Conservation (phyloP, 805 yeast species). For the Candida krabiensis region DNA sequence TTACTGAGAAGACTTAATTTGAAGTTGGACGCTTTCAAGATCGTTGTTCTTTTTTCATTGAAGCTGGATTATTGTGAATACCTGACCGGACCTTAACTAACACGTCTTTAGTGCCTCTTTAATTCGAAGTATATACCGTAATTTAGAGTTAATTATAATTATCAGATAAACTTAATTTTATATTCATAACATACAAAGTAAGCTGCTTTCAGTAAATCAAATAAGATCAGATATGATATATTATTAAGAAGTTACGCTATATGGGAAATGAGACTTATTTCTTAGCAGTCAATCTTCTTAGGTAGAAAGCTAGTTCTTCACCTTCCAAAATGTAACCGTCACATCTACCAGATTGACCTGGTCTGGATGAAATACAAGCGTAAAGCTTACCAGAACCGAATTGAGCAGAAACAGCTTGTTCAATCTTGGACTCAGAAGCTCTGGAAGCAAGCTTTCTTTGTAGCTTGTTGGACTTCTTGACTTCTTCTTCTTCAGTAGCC, state of each 20-base stretch:
- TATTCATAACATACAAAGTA: no score
- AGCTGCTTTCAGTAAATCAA: slow-evolving; percentile 4
- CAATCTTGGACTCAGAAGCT: slow-evolving; percentile 81
- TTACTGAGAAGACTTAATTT: slow-evolving; percentile 14
- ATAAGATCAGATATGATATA: slow-evolving; percentile 37
- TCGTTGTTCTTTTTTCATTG: no score
- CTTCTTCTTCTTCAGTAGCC: slow-evolving; percentile 59
- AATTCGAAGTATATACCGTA: no score
- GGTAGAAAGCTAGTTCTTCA: slow-evolving; percentile 99
- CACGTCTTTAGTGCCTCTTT: no score
- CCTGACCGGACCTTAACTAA: no score
- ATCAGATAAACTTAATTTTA: no score
- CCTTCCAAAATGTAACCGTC: slow-evolving; percentile 99
- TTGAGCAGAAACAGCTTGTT: slow-evolving; percentile 90
- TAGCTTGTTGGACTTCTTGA: slow-evolving; percentile 70
- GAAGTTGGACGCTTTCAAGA: no score
- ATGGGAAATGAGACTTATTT: slow-evolving; percentile 56
- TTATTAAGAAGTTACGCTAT: slow-evolving; percentile 22
- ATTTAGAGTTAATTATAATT: no score
- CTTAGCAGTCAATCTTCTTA: slow-evolving; percentile 99
- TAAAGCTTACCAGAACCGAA: slow-evolving; percentile 98
- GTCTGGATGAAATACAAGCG: slow-evolving; percentile 98
- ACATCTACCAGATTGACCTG: slow-evolving; percentile 99
- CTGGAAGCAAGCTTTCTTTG: slow-evolving; percentile 94
- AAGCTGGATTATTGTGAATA: no score